A percentile compares a stretch with the other conserved stretches of the same genome.
Evolutionary conservation across 495 filamentous ascomycete genomes (phyloP).

Genomic region (Penicillium angulare): DNA sequence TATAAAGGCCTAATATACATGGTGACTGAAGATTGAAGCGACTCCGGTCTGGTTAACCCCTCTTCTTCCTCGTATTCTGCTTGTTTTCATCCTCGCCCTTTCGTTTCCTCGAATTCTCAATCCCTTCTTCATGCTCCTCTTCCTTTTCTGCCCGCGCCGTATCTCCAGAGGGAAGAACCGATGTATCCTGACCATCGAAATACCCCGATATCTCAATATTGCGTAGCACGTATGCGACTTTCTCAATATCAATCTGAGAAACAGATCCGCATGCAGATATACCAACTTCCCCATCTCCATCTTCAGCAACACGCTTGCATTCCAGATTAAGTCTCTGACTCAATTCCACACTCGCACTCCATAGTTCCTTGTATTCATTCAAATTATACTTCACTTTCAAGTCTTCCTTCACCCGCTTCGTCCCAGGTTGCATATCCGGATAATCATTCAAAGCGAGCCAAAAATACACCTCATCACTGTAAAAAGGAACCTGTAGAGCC

Average conservation of each 20-base stretch:
- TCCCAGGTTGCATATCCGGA: constrained; percentile 4
- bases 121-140: no score
- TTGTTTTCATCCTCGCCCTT: no score
- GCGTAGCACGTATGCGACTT: constrained; percentile 60
- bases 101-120: no score
- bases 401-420: constrained; percentile 29
- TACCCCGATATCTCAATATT: constrained; percentile 33
- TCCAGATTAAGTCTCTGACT: constrained; percentile 39
- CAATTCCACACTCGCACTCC: constrained; percentile 42
- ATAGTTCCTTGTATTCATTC: constrained; percentile 61
- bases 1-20: no score
- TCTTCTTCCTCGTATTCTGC: no score
- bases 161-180: background rate
- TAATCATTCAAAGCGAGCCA: constrained; percentile 54
- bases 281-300: no score
- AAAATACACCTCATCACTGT: constrained; percentile 71
- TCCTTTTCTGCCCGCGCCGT: background rate
- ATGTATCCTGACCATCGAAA: background rate
- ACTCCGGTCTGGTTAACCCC: no score
- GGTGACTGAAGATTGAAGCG: no score
- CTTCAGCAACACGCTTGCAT: background rate
- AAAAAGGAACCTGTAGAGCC: constrained; percentile 60
- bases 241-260: constrained; percentile 61
- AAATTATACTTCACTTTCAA: constrained; percentile 61
- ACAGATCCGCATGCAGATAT: no score